These are phyloP conservation scores for Pythium dissotocum DNA, from an alignment of 352 stramenopile species.

Conservation along the genomic window DNA sequence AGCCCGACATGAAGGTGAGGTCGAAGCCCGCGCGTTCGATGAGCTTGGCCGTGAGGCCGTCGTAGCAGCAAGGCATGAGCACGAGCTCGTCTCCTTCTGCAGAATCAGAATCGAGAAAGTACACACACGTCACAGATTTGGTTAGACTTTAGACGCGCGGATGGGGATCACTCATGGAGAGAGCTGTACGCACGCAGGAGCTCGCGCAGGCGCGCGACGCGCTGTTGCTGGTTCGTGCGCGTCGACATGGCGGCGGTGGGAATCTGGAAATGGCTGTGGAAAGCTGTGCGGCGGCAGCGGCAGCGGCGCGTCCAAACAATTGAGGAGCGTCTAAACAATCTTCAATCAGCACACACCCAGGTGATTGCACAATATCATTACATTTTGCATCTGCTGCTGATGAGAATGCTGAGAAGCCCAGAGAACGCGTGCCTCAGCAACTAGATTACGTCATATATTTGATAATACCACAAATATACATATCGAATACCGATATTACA, in stretches of 20 bases:
- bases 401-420: background rate
- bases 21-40: conserved; percentile 64
- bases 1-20: conserved; percentile 2
- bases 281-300: background rate
- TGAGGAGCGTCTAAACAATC: background rate
- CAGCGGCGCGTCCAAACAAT: too few species aligned
- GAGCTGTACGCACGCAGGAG: conserved; percentile 35
- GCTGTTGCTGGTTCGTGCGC: conserved; percentile 44
- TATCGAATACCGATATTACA: too few species aligned
- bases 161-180: background rate
- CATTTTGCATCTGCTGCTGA: background rate
- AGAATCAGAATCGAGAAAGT: background rate
- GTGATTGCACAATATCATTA: conserved; percentile 24
- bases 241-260: conserved; percentile 14
- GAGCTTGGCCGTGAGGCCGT: conserved; percentile 89
- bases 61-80: conserved; percentile 90
- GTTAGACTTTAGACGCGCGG: background rate
- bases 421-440: conserved; percentile 9
- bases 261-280: background rate
- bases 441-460: conserved; percentile 11
- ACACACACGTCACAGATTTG: background rate
- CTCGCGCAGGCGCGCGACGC: conserved; percentile 46
- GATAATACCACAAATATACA: background rate
- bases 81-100: conserved; percentile 61
- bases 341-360: background rate